phyloP scores from a whole-genome alignment of 768 basidiomycete genomes.

The Chiua virens region DNA sequence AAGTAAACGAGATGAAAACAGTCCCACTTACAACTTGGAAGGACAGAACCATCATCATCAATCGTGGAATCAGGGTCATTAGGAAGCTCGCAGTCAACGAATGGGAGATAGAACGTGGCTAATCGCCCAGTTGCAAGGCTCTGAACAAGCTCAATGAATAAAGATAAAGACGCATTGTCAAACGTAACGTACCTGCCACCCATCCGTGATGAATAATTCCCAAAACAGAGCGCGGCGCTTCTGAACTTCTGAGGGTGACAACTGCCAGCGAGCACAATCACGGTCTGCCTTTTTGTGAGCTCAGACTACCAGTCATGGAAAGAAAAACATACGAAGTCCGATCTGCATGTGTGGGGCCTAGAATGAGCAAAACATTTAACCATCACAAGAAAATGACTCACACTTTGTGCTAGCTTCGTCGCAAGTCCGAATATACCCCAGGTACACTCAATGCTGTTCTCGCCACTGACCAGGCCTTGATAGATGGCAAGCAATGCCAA shows the following conservation, averaged over 20 bases:
- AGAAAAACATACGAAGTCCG: slow-evolving; percentile 56
- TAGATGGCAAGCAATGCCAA: slow-evolving; percentile 70
- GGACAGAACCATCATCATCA: slow-evolving; percentile 54
- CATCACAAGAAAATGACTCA: slow-evolving; percentile 34
- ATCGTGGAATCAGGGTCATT: slow-evolving; percentile 59
- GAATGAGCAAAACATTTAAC: slow-evolving; percentile 1
- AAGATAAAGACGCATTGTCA: background rate
- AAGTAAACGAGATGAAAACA: background rate
- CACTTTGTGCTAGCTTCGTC: slow-evolving; percentile 67
- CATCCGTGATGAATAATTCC: slow-evolving; percentile 74
- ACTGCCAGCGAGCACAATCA: slow-evolving; percentile 69
- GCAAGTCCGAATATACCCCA: slow-evolving; percentile 68
- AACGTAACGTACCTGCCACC: slow-evolving; percentile 59
- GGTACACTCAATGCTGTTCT: slow-evolving; percentile 68
- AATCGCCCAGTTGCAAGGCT: slow-evolving; percentile 69
- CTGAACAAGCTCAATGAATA: slow-evolving; percentile 31
- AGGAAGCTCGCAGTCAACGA: slow-evolving; percentile 71
- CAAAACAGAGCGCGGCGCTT: slow-evolving; percentile 71
- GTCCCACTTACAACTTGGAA: slow-evolving; percentile 55
- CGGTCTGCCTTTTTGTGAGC: slow-evolving; percentile 51
- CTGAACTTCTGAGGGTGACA: slow-evolving; percentile 62
- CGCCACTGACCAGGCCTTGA: slow-evolving; percentile 63
- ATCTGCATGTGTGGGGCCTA: slow-evolving; percentile 40
- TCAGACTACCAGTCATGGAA: background rate
- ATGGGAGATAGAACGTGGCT: slow-evolving; percentile 67